These are phyloP conservation scores for Adansonia madagascariensis DNA, from an alignment of 441 rosid genomes.

Conservation along the genomic window DNA sequence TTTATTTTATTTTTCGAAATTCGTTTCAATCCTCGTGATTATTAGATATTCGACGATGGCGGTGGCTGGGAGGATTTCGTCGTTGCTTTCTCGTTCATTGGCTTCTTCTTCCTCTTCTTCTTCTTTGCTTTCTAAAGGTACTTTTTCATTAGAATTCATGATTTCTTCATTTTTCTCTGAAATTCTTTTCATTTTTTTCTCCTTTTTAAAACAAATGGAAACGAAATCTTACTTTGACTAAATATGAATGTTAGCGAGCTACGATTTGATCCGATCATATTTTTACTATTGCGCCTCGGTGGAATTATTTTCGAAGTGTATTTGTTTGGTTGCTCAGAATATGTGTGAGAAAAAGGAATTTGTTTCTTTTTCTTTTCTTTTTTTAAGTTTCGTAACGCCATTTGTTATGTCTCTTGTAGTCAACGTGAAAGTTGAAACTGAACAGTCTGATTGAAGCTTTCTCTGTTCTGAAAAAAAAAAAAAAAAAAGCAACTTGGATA, in stretches of 20 bases:
- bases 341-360: background rate
- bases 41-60: background rate
- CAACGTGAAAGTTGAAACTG: background rate
- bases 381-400: background rate
- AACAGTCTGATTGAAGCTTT: too few species aligned
- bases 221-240: too few species aligned
- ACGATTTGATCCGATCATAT: too few species aligned
- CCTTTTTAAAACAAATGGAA: background rate
- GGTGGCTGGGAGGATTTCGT: slow-evolving; percentile 23
- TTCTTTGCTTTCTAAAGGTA: background rate
- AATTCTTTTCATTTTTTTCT: background rate
- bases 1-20: too few species aligned
- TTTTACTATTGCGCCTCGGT: too few species aligned
- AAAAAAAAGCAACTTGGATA: too few species aligned
- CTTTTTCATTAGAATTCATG: background rate
- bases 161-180: background rate
- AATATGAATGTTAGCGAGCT: too few species aligned
- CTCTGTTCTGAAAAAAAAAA: too few species aligned
- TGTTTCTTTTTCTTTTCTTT: background rate
- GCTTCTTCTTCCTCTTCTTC: background rate
- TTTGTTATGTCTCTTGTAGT: background rate
- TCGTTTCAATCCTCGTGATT: too few species aligned
- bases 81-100: slow-evolving; percentile 21
- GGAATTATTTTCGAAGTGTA: background rate
- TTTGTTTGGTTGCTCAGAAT: background rate